These are phyloP conservation scores for Oryza meyeriana DNA, from an alignment of 176 grass and related monocot species.

Conservation along the genomic window DNA sequence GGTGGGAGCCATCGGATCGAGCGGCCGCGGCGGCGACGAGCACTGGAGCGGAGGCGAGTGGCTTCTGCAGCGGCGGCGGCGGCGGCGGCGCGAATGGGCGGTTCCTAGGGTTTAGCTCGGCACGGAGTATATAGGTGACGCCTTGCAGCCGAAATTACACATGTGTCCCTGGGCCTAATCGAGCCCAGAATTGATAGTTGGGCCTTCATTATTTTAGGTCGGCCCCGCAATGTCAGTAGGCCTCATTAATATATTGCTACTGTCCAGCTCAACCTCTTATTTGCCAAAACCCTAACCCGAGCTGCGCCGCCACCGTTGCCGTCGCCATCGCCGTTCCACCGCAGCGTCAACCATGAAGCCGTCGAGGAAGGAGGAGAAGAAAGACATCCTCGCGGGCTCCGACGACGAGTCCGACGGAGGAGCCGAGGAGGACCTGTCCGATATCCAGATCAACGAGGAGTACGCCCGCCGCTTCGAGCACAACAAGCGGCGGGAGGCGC, in stretches of 20 bases:
- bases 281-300: slow-evolving; percentile 22
- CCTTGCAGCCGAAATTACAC: neutral
- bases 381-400: slow-evolving; percentile 40
- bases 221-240: neutral
- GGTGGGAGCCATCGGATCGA: slow-evolving; percentile 70
- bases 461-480: slow-evolving; percentile 70
- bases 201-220: neutral
- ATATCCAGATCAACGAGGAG: slow-evolving; percentile 72
- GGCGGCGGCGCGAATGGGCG: slow-evolving; percentile 40
- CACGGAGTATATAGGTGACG: slow-evolving; percentile 8
- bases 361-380: neutral
- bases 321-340: neutral
- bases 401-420: slow-evolving; percentile 26
- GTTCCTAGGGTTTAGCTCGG: slow-evolving; percentile 29
- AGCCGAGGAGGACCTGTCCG: slow-evolving; percentile 39
- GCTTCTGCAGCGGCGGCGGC: slow-evolving; percentile 26
- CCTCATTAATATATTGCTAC: neutral
- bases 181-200: neutral
- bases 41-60: neutral
- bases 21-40: neutral
- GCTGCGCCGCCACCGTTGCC: neutral
- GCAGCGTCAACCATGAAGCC: neutral
- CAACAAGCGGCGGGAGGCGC: slow-evolving; percentile 79
- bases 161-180: slow-evolving; percentile 26
- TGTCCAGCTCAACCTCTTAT: neutral